Evolutionary conservation across 257 asterid species (phyloP).

Genomic region (Solanum pinnatisectum): DNA sequence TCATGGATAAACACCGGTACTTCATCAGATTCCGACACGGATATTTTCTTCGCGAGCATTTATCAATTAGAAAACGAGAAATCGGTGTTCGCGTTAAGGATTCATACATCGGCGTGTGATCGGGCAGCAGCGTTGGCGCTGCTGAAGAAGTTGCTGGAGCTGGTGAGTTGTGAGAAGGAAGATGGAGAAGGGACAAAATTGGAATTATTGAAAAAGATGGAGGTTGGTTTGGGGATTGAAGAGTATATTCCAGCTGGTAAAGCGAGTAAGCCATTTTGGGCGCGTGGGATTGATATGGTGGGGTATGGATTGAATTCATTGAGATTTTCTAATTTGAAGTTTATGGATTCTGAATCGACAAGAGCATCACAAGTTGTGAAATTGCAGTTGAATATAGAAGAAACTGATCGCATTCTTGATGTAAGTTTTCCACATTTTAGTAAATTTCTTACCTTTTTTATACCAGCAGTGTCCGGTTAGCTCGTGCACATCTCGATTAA

Average conservation of each 20-base stretch:
- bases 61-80: conserved; percentile 25
- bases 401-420: conserved; percentile 46
- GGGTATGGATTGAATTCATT: conserved; percentile 74
- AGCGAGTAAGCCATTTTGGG: conserved; percentile 76
- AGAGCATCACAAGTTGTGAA: conserved; percentile 55
- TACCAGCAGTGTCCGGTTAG: too few species aligned
- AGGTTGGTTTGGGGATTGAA: conserved; percentile 52
- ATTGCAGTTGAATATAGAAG: conserved; percentile 38
- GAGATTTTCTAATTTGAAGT: conserved; percentile 45
- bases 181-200: conserved; percentile 3
- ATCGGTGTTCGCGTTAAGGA: conserved; percentile 48
- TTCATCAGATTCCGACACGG: conserved; percentile 9
- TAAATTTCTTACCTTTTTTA: too few species aligned
- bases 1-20: conserved; percentile 39
- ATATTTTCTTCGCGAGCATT: conserved; percentile 52
- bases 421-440: conserved; percentile 27
- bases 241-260: conserved; percentile 59
- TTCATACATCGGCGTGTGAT: conserved; percentile 80
- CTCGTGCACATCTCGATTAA: too few species aligned
- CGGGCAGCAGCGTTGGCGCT: conserved; percentile 54
- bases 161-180: conserved; percentile 8
- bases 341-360: conserved; percentile 37
- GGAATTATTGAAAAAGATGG: conserved; percentile 15
- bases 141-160: conserved; percentile 39
- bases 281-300: conserved; percentile 74